Evolutionary conservation across 352 stramenopile species (phyloP).

Genomic region (Globisporangium apiculatum): DNA sequence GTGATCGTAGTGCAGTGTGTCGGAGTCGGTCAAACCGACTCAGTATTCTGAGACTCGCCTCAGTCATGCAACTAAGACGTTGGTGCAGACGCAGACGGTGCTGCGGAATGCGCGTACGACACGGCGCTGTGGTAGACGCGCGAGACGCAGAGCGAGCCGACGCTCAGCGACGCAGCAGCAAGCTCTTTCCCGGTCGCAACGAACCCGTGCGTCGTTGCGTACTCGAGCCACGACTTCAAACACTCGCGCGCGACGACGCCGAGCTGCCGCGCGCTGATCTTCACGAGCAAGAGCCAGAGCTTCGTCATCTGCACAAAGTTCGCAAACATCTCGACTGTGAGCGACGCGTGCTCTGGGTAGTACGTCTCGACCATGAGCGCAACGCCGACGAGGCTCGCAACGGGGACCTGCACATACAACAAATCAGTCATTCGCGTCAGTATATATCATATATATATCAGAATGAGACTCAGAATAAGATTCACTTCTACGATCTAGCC

Average conservation of each 20-base stretch:
- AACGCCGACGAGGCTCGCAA: constrained; percentile 60
- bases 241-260: constrained; percentile 55
- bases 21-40: too few relatives aligned
- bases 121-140: constrained; percentile 49
- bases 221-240: constrained; percentile 68
- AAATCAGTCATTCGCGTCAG: not conserved
- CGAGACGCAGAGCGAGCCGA: constrained; percentile 55
- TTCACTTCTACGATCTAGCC: too few relatives aligned
- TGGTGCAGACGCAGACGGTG: not conserved
- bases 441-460: too few relatives aligned
- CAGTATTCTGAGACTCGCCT: too few relatives aligned
- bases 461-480: too few relatives aligned
- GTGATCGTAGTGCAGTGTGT: too few relatives aligned
- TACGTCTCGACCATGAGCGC: constrained; percentile 76
- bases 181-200: constrained; percentile 62
- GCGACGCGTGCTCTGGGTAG: constrained; percentile 61
- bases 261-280: constrained; percentile 67
- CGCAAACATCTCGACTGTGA: constrained; percentile 56
- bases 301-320: constrained; percentile 84
- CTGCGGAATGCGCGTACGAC: constrained; percentile 21
- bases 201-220: constrained; percentile 55
- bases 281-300: constrained; percentile 68
- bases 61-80: not conserved
- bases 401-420: constrained; percentile 37
- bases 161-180: constrained; percentile 50